Percentiles rank a stretch among this genome's conserved stretches.
phyloP scores from a whole-genome alignment of 805 yeast species.

The Teunomyces pallodes region DNA sequence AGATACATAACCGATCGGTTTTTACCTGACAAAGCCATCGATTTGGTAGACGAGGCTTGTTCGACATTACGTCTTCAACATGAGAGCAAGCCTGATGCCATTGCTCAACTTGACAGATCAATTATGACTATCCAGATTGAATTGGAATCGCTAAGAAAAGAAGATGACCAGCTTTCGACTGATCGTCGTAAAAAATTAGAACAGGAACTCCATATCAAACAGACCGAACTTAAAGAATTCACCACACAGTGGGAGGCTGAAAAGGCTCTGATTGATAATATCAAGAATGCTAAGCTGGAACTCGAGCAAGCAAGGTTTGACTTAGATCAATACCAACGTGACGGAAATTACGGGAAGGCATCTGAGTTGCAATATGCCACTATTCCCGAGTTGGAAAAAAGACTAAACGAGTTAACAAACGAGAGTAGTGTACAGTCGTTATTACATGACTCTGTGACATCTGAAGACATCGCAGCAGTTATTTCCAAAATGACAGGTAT shows the following conservation, averaged over 20 bases:
- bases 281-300: constrained; percentile 77
- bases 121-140: constrained; percentile 95
- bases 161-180: constrained; percentile 77
- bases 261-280: constrained; percentile 66
- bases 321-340: constrained; percentile 77
- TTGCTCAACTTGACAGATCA: constrained; percentile 81
- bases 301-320: constrained; percentile 83
- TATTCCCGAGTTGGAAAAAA: constrained; percentile 74
- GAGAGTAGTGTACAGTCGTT: constrained; percentile 35
- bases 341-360: constrained; percentile 83
- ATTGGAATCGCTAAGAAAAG: constrained; percentile 88
- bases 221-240: constrained; percentile 63
- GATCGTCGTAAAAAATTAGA: constrained; percentile 79
- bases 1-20: constrained; percentile 89
- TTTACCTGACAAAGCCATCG: constrained; percentile 95
- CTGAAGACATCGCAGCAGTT: constrained; percentile 91
- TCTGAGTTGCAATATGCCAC: constrained; percentile 85
- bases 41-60: constrained; percentile 95
- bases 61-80: constrained; percentile 92
- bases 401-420: constrained; percentile 47
- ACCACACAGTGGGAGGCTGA: constrained; percentile 88
- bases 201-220: constrained; percentile 59
- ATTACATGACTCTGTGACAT: constrained; percentile 87
- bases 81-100: constrained; percentile 94
- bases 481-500: constrained; percentile 94